Evolutionary conservation across 805 yeast species (phyloP).

Genomic region (Barnettozyma sucrosica): DNA sequence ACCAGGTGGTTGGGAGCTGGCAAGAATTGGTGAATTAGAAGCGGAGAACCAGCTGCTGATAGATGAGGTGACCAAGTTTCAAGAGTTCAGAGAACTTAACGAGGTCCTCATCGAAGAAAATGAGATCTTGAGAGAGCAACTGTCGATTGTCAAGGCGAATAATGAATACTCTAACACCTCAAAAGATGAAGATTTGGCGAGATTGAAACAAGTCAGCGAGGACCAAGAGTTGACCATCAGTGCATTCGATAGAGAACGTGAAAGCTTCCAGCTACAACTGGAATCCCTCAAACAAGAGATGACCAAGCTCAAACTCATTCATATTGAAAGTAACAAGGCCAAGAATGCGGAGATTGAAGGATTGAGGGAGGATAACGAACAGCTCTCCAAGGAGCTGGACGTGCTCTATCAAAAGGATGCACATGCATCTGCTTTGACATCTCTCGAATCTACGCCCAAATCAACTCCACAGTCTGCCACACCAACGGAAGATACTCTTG

Average conservation of each 20-base stretch:
- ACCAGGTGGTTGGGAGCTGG: constrained; percentile 10
- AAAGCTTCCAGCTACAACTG: constrained; percentile 8
- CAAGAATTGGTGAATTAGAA: constrained; percentile 10
- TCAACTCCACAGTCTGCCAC: not conserved
- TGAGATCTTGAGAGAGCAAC: constrained; percentile 7
- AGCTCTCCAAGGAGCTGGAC: constrained; percentile 12
- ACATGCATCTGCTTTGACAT: constrained; percentile 4
- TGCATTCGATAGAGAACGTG: constrained; percentile 1
- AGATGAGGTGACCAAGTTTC: constrained; percentile 6
- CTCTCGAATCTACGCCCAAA: constrained; percentile 9
- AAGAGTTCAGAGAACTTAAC: constrained; percentile 10
- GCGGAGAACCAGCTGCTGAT: constrained; percentile 6
- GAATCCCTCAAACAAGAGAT: constrained; percentile 10
- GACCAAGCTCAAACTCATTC: constrained; percentile 9
- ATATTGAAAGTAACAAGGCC: constrained; percentile 8
- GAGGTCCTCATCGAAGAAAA: constrained; percentile 12
- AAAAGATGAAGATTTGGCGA: constrained; percentile 3
- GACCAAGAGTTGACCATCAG: not conserved
- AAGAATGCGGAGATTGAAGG: constrained; percentile 10
- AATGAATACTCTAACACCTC: constrained; percentile 1
- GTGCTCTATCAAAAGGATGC: constrained; percentile 2
- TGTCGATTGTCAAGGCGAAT: constrained; percentile 3
- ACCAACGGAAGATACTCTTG: not conserved
- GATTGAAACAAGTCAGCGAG: constrained; percentile 1
- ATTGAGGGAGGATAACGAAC: constrained; percentile 10